Evolutionary conservation across 2,329 filamentous ascomycete genomes (phyloP).

Genomic region (Aspergillus carbonarius): DNA sequence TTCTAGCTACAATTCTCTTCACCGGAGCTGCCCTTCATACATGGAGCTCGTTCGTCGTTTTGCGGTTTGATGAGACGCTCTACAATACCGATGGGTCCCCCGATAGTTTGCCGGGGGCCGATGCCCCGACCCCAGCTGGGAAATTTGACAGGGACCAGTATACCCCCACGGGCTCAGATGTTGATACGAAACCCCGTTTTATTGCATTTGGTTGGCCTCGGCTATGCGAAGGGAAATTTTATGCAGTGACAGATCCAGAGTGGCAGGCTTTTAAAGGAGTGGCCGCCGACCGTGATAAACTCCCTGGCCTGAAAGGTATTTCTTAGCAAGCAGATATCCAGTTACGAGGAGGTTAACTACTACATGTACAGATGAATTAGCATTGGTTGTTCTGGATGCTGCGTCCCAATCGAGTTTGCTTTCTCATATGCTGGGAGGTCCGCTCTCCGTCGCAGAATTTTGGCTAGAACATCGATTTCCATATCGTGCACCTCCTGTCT

Average conservation of each 20-base stretch:
- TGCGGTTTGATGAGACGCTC: slow-evolving; percentile 29
- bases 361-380: slow-evolving; percentile 47
- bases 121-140: background rate
- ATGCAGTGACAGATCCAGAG: slow-evolving; percentile 55
- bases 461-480: slow-evolving; percentile 66
- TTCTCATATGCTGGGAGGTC: slow-evolving; percentile 47
- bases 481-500: slow-evolving; percentile 57
- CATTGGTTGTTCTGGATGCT: slow-evolving; percentile 43
- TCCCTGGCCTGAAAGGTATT: slow-evolving; percentile 49
- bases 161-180: slow-evolving; percentile 12
- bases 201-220: slow-evolving; percentile 60
- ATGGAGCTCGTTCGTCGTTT: slow-evolving; percentile 34
- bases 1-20: slow-evolving; percentile 30
- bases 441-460: slow-evolving; percentile 50
- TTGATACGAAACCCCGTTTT: slow-evolving; percentile 53
- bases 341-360: slow-evolving; percentile 1
- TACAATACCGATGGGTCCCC: slow-evolving; percentile 21
- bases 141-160: background rate
- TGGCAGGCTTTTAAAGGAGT: slow-evolving; percentile 62
- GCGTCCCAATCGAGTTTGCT: slow-evolving; percentile 48
- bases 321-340: slow-evolving; percentile 16
- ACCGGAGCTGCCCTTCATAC: slow-evolving; percentile 35
- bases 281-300: slow-evolving; percentile 53
- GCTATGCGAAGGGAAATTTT: slow-evolving; percentile 30
- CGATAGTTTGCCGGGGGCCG: slow-evolving; percentile 1